phyloP scores from a whole-genome alignment of 352 stramenopile genomes.

The Phytophthora vignae region DNA sequence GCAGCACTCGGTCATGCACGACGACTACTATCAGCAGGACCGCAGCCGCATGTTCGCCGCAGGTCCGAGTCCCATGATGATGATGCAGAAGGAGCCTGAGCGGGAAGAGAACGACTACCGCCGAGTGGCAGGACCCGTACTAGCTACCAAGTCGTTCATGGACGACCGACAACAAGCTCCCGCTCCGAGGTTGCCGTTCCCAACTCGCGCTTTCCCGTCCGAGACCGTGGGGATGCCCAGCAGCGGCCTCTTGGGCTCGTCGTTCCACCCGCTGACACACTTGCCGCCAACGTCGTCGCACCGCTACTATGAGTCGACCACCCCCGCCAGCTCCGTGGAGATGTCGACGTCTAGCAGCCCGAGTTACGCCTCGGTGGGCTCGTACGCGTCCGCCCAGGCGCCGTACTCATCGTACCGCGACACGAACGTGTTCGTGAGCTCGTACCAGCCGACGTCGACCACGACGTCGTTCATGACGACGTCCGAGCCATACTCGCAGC shows the following conservation, averaged over 20 bases:
- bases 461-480: conserved; percentile 36
- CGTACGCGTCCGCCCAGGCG: conserved; percentile 20
- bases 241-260: conserved; percentile 41
- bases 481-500: conserved; percentile 41
- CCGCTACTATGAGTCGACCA: conserved; percentile 46
- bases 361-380: conserved; percentile 28
- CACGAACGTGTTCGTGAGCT: conserved; percentile 41
- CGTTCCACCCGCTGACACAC: conserved; percentile 48
- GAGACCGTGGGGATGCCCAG: conserved; percentile 43
- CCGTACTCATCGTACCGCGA: conserved; percentile 54
- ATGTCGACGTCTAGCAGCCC: conserved; percentile 27
- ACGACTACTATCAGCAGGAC: conserved; percentile 48
- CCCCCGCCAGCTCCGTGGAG: conserved; percentile 16
- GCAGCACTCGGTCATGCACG: conserved; percentile 15
- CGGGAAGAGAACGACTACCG: conserved; percentile 45
- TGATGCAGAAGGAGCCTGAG: conserved; percentile 40
- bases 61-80: conserved; percentile 22
- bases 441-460: conserved; percentile 37
- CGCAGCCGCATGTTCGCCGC: conserved; percentile 38
- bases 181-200: conserved; percentile 57
- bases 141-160: conserved; percentile 37
- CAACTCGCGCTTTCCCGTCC: conserved; percentile 65
- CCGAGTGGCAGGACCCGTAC: conserved; percentile 3
- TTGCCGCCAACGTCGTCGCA: conserved; percentile 32
- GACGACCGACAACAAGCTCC: conserved; percentile 39